Conservation (phyloP, 176 grass and related monocot genomes). For the Eleusine indica region DNA sequence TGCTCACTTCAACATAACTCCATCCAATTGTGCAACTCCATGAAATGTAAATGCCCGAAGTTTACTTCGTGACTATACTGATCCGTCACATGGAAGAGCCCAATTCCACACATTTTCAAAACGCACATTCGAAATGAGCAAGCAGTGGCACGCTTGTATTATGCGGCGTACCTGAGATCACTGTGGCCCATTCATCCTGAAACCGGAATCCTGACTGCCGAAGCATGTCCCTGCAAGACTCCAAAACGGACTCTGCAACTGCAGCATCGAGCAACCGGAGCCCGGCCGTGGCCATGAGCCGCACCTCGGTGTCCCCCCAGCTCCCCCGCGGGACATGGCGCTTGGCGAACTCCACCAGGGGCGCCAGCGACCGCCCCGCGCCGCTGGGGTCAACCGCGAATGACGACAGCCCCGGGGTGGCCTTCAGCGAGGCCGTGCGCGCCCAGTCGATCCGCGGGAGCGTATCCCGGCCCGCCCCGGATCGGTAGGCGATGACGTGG, state of each 20-base stretch:
- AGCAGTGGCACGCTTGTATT: neutral
- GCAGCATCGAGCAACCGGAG: constrained; percentile 62
- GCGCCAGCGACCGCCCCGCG: constrained; percentile 65
- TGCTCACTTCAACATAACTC: constrained; percentile 21
- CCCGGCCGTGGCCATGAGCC: constrained; percentile 87
- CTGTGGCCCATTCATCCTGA: constrained; percentile 72
- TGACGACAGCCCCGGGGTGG: constrained; percentile 63
- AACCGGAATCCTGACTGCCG: constrained; percentile 64
- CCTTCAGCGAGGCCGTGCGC: constrained; percentile 57
- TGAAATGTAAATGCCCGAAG: neutral
- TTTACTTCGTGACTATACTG: neutral
- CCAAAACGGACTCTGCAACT: constrained; percentile 50
- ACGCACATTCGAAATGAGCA: neutral
- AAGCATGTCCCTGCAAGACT: constrained; percentile 80
- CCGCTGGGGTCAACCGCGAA: constrained; percentile 53
- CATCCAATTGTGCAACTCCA: neutral
- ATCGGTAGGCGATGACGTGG: constrained; percentile 65
- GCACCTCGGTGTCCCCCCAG: constrained; percentile 63
- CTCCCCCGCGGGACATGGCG: constrained; percentile 50
- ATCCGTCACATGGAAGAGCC: neutral
- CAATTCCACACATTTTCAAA: neutral
- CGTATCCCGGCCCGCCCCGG: neutral
- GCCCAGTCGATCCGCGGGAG: constrained; percentile 53
- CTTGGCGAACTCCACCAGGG: constrained; percentile 71
- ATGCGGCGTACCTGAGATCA: constrained; percentile 75